Base-by-base conservation (phyloP, 129 eudicot genomes). In the Flaveria trinervia region DNA sequence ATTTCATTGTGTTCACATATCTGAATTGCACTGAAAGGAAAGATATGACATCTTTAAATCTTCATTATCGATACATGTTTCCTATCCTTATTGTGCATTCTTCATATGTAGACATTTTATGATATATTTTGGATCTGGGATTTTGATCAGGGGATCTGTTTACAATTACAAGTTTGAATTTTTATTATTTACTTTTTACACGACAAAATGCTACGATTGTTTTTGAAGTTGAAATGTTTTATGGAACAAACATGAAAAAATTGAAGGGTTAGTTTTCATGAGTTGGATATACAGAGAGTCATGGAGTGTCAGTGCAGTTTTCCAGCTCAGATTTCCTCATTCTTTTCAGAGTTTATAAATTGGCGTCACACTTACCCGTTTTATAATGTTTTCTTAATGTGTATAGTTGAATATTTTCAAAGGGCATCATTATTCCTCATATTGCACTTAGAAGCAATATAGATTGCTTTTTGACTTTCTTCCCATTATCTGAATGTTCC, bases 241-340 rank as follows among this genome's bases (percentile, higher is more conserved):
- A 39, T 28, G 76, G 43, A 57, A 66, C 13, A 8, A 39, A 36
- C 73, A 65, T 33, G 44, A 44, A 44, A 67, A 73, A 20, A 18
- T 73, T 20, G 4, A 51, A 23, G 43, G 23, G 18, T 44, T 33
- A 5, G 43, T 56, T 69, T 57, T 46, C 33, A 45, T 59, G 70
- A 69, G 70, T 50, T 60, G 17, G 57, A 50, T 36, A 52, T 68
- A 41, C 16, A 0, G 22, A 64, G 55, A 46, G 50, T 55, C 36
- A 30, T 62, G 44, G 18, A 33, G 9, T 69, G 43, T 48, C 61
- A 49, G 65, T 62, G 67, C 56, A 64, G 48, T 49, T 71, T 60
- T 50, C 77, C 50, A 77, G 57, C 67, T 77, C 56, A 77, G 55
- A 60, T 45, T 71, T 77, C 75, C 56, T 79, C 68, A 72, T 44